Evolutionary conservation across 306 rosid genomes (phyloP).

Genomic region (Malus asiatica): DNA sequence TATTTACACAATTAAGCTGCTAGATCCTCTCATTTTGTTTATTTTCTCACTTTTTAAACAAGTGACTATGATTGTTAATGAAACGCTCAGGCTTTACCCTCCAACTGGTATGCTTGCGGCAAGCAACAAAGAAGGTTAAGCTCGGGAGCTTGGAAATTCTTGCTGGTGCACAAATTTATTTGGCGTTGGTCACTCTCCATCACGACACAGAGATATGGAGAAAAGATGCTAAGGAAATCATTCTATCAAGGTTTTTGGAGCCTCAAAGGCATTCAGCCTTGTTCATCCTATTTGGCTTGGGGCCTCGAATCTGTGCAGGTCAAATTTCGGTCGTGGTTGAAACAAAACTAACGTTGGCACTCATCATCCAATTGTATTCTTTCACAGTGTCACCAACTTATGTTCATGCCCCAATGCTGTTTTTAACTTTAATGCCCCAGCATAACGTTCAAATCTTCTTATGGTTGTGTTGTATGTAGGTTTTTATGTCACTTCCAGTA

Average conservation of each 20-base stretch:
- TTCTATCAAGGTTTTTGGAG: conserved; percentile 48
- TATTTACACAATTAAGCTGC: not conserved
- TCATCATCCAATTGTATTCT: conserved; percentile 34
- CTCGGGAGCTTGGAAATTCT: conserved; percentile 48
- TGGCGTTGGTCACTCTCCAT: conserved; percentile 49
- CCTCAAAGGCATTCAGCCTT: conserved; percentile 54
- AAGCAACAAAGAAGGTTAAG: conserved; percentile 33
- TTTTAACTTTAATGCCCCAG: conserved; percentile 35
- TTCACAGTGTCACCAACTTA: conserved; percentile 42
- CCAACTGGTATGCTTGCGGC: conserved; percentile 37
- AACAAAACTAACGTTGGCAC: conserved; percentile 40
- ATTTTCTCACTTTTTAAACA: conserved; percentile 14
- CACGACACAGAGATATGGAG: conserved; percentile 63
- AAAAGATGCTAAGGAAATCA: conserved; percentile 53
- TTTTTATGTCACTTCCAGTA: too few relatives aligned
- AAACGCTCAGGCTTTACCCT: conserved; percentile 65
- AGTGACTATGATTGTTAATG: conserved; percentile 57
- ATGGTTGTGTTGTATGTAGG: too few relatives aligned
- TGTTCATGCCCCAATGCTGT: conserved; percentile 37
- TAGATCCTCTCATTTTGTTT: not conserved
- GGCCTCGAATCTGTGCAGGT: conserved; percentile 52
- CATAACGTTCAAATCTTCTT: conserved; percentile 38
- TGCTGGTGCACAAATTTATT: conserved; percentile 39
- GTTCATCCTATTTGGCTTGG: conserved; percentile 51
- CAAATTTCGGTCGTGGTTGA: conserved; percentile 56